phyloP scores from a whole-genome alignment of 768 basidiomycete species.

The Russula emetica region DNA sequence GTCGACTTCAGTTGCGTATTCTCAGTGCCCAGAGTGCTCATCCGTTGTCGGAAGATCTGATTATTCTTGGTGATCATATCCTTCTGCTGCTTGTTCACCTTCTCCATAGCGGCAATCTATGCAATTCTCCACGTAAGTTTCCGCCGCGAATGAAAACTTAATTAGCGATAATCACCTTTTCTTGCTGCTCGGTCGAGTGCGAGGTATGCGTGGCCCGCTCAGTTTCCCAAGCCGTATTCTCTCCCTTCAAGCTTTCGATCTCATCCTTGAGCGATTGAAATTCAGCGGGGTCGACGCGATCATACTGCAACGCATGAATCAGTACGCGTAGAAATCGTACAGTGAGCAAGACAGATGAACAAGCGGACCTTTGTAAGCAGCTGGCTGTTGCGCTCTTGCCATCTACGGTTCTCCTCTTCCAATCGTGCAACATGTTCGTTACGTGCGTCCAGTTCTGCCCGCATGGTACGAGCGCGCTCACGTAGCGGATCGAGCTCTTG shows the following conservation, averaged over 20 bases:
- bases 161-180: too few species aligned
- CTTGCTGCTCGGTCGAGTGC: too few species aligned
- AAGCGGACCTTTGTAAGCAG: slow-evolving; percentile 67
- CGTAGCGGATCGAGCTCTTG: slow-evolving; percentile 69
- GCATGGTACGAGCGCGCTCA: slow-evolving; percentile 59
- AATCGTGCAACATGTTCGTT: slow-evolving; percentile 62
- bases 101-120: too few species aligned
- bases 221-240: slow-evolving; percentile 30
- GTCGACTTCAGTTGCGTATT: slow-evolving; percentile 23
- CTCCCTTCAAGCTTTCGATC: slow-evolving; percentile 43
- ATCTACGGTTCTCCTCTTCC: slow-evolving; percentile 71
- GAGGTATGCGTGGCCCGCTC: slow-evolving; percentile 10
- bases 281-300: slow-evolving; percentile 84
- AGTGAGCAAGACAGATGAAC: neutral
- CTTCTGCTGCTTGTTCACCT: too few species aligned
- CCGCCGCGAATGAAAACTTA: too few species aligned
- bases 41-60: slow-evolving; percentile 23
- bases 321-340: neutral
- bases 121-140: too few species aligned
- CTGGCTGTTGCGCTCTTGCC: slow-evolving; percentile 77
- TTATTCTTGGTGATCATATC: too few species aligned
- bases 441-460: slow-evolving; percentile 72
- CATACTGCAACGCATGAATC: slow-evolving; percentile 49
- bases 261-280: slow-evolving; percentile 75
- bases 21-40: slow-evolving; percentile 21